Evolutionary conservation across 2,329 filamentous ascomycete species (phyloP).

Genomic region (Capronia epimyces): DNA sequence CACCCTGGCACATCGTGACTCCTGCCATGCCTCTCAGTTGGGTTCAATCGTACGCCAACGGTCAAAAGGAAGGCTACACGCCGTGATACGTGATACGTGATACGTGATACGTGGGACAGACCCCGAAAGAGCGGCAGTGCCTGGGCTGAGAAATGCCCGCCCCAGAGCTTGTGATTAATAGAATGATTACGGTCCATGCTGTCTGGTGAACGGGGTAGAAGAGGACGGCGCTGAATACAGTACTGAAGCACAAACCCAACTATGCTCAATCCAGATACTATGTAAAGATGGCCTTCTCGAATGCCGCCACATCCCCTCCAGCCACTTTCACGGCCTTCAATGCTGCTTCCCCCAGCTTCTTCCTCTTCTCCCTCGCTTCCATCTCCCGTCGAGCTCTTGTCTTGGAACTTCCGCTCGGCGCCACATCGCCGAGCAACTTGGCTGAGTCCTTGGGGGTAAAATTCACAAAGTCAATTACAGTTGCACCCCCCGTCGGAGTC

Average conservation of each 20-base stretch:
- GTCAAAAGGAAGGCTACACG: not conserved
- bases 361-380: constrained; percentile 72
- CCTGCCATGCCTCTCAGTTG: too few relatives aligned
- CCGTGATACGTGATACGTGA: too few relatives aligned
- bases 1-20: too few relatives aligned
- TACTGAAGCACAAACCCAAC: not conserved
- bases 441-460: constrained; percentile 75
- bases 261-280: not conserved
- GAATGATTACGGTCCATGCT: not conserved
- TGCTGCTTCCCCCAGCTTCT: constrained; percentile 34
- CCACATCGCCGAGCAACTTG: constrained; percentile 80
- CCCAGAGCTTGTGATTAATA: too few relatives aligned
- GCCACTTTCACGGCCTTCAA: constrained; percentile 40
- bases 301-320: constrained; percentile 43
- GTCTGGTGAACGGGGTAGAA: not conserved
- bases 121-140: not conserved
- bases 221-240: not conserved
- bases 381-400: constrained; percentile 89
- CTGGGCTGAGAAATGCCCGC: not conserved
- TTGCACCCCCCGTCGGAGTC: constrained; percentile 28
- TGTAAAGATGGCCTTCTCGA: constrained; percentile 26
- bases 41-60: too few relatives aligned
- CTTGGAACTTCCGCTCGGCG: constrained; percentile 84
- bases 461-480: constrained; percentile 64
- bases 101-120: too few relatives aligned